Evolutionary conservation across 192 early-diverging fungal species (phyloP), one percentile per base, ranked within the genome.

Genomic region (Coemansia sp.): DNA sequence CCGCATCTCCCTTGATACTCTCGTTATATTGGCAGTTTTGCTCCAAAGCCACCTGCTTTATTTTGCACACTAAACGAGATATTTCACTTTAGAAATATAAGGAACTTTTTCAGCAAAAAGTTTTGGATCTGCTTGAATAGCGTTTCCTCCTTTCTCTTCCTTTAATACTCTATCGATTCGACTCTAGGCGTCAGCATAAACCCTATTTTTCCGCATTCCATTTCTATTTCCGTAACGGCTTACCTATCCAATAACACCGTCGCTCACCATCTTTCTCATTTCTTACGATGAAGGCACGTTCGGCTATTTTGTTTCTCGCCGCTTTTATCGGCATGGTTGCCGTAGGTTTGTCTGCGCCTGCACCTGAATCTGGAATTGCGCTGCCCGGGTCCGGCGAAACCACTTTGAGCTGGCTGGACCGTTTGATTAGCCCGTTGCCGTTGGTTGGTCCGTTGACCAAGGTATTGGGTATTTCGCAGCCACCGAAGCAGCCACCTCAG

Each of bases 351-450:
- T 60, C 63, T 4, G 60, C 70, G 3, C 69, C 75, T 23, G 58
- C 56, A 4, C 77, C 77, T 7, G 68, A 80, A 2, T 55, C 60
- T 6, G 77, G 77, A 14, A 56, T 80, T 53, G 67, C 77, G 11
- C 55, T 80, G 29, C 77, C 77, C 0, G 72, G 72, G 0, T 64
- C 64, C 1, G 77, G 72, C 6, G 77, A 80, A n/a, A 60, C 65
- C 0, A 58, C 62, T 15, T 48, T 70, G 14, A 62, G 72, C 48
- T 80, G 69, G 64, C 62, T 80, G 3, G 52, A 70, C 35, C 77
- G 77, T n/a, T 65, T 80, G 47, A 24, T 80, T 7, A 60, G 53
- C 37, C 72, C 72, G 24, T 22, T 80, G 10, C 77, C 77, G 0
- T 6, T 80, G 7, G 55, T 80, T 24, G 77, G 77, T 0, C 72